A percentile compares a stretch with the other conserved stretches of the same genome.
These are phyloP conservation scores for Ustilago curta DNA, from an alignment of 1,284 basidiomycete species.

Conservation along the genomic window DNA sequence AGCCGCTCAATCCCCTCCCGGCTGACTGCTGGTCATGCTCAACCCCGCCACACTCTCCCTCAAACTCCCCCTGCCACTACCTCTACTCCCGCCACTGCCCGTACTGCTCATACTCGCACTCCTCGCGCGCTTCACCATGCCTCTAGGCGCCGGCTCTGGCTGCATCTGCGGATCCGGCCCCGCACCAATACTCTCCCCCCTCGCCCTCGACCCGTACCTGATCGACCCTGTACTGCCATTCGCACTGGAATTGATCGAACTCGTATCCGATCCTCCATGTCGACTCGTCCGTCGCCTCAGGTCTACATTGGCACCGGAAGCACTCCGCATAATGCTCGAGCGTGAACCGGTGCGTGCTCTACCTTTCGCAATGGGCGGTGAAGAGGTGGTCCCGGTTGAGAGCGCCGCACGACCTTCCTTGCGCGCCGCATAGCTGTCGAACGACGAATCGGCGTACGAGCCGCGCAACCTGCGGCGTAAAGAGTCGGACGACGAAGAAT, in stretches of 20 bases:
- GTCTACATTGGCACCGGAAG: constrained; percentile 17
- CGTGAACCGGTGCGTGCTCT: constrained; percentile 19
- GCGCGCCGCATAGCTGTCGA: constrained; percentile 2
- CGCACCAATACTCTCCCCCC: constrained; percentile 1
- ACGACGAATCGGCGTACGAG: background rate
- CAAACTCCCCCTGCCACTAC: constrained; percentile 26
- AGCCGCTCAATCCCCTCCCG: background rate
- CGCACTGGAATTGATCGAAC: constrained; percentile 6
- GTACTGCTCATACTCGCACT: constrained; percentile 47
- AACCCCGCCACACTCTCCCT: constrained; percentile 12
- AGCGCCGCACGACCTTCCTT: constrained; percentile 4
- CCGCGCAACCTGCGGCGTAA: background rate
- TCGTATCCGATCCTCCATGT: constrained; percentile 5
- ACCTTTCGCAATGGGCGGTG: constrained; percentile 17
- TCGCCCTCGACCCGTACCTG: background rate
- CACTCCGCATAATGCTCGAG: constrained; percentile 36
- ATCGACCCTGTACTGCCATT: constrained; percentile 5
- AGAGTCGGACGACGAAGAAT: background rate
- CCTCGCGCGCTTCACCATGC: constrained; percentile 43
- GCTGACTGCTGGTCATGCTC: constrained; percentile 20
- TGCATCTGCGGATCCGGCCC: constrained; percentile 37
- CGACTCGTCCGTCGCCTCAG: constrained; percentile 10
- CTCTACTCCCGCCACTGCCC: constrained; percentile 15
- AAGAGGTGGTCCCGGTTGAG: constrained; percentile 1
- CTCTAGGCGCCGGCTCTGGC: constrained; percentile 51